These are phyloP conservation scores for Globomyces pollinis-pini DNA, from an alignment of 192 early-diverging fungal genomes.

Conservation along the genomic window DNA sequence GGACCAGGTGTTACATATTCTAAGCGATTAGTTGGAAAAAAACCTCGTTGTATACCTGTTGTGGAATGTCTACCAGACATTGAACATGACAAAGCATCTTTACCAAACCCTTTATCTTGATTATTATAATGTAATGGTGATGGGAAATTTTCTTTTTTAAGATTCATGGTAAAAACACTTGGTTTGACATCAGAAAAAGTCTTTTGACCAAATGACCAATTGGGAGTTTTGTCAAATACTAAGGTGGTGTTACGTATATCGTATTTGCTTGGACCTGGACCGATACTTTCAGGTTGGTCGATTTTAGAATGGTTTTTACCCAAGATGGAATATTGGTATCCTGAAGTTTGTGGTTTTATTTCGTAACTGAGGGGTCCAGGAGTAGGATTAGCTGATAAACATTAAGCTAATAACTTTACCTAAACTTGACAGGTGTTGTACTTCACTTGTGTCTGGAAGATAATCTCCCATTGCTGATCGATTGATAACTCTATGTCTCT, in stretches of 20 bases:
- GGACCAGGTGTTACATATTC: conserved; percentile 32
- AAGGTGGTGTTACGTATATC: conserved; percentile 17
- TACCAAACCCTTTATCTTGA: conserved; percentile 21
- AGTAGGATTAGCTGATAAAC: conserved; percentile 41
- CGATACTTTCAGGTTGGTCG: conserved; percentile 10
- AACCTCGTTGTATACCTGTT: conserved; percentile 7
- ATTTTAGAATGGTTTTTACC: conserved; percentile 33
- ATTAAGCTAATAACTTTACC: conserved; percentile 14
- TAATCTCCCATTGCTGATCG: conserved; percentile 47
- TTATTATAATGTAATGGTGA: conserved; percentile 33
- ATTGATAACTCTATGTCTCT: neutral
- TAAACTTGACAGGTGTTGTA: conserved; percentile 27
- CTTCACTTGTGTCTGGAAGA: conserved; percentile 14
- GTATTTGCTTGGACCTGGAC: conserved; percentile 39
- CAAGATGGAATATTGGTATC: conserved; percentile 41
- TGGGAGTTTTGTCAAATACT: conserved; percentile 30
- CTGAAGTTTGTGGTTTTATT: conserved; percentile 32
- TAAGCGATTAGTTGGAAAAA: conserved; percentile 4
- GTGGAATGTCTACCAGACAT: conserved; percentile 28
- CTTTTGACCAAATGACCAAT: conserved; percentile 34
- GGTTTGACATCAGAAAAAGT: neutral
- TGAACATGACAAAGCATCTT: conserved; percentile 23
- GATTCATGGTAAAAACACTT: conserved; percentile 12
- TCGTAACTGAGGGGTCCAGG: conserved; percentile 42
- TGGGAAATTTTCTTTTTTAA: conserved; percentile 14